A percentile compares a stretch with the other conserved stretches of the same genome.
phyloP scores from a whole-genome alignment of 176 grass and related monocot species.

The Aechmea fasciata region DNA sequence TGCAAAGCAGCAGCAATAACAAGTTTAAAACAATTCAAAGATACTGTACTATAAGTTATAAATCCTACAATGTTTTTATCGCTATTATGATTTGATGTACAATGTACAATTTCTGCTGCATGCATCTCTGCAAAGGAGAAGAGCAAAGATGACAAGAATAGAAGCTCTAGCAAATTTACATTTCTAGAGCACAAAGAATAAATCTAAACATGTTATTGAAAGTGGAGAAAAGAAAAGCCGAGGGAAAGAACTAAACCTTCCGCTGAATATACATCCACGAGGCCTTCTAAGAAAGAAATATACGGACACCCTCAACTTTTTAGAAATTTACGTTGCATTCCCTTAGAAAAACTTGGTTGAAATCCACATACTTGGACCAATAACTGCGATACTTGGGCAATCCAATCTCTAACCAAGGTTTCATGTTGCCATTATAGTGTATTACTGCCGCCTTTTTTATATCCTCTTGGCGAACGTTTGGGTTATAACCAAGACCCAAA shows the following conservation, averaged over 20 bases:
- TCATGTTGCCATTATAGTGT: slow-evolving; percentile 92
- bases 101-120: slow-evolving; percentile 10
- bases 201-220: slow-evolving; percentile 8
- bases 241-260: not conserved
- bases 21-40: not conserved
- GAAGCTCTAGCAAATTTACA: slow-evolving; percentile 21
- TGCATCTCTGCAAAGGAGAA: slow-evolving; percentile 19
- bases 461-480: slow-evolving; percentile 53
- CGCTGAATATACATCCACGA: not conserved
- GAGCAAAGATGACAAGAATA: slow-evolving; percentile 23
- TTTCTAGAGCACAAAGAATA: slow-evolving; percentile 51
- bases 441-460: slow-evolving; percentile 57
- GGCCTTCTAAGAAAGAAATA: not conserved
- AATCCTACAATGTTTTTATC: not conserved
- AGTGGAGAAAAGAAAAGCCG: slow-evolving; percentile 9
- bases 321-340: slow-evolving; percentile 78
- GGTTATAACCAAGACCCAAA: slow-evolving; percentile 78
- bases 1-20: not conserved
- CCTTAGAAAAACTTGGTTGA: slow-evolving; percentile 48
- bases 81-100: not conserved
- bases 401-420: slow-evolving; percentile 91
- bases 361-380: slow-evolving; percentile 58
- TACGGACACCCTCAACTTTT: slow-evolving; percentile 1
- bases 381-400: slow-evolving; percentile 64
- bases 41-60: not conserved